phyloP scores from a whole-genome alignment of 2,329 filamentous ascomycete genomes.

The Cyphellophora europaea region DNA sequence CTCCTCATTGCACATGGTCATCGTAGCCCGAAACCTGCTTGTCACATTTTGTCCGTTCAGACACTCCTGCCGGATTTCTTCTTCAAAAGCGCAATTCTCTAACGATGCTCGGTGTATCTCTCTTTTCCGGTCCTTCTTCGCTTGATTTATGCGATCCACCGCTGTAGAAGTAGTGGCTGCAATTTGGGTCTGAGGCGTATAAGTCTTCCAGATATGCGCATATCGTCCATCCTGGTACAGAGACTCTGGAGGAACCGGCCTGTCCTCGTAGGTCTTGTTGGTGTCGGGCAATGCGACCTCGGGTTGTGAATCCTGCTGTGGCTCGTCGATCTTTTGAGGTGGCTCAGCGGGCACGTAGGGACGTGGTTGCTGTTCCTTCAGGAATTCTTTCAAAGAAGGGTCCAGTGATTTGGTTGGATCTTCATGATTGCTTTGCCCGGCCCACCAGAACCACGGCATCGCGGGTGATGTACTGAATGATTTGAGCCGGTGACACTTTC shows the following conservation, averaged over 20 bases:
- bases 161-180: conserved; percentile 63
- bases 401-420: conserved; percentile 69
- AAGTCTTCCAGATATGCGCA: conserved; percentile 88
- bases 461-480: too few species aligned
- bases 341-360: conserved; percentile 45
- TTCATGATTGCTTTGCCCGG: conserved; percentile 36
- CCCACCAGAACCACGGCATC: conserved; percentile 59
- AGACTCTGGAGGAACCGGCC: conserved; percentile 35
- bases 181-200: conserved; percentile 62
- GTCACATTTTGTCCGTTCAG: conserved; percentile 55
- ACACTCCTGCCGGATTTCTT: conserved; percentile 74
- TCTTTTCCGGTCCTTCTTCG: conserved; percentile 72
- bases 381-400: conserved; percentile 72
- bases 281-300: conserved; percentile 16
- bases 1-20: conserved; percentile 75
- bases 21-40: conserved; percentile 22
- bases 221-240: conserved; percentile 62
- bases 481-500: too few species aligned
- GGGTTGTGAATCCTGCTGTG: conserved; percentile 15
- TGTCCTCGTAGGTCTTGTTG: conserved; percentile 17
- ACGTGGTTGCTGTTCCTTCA: conserved; percentile 70
- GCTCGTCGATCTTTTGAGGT: conserved; percentile 9
- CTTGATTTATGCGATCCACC: conserved; percentile 73
- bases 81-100: conserved; percentile 87
- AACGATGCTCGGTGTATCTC: conserved; percentile 71